phyloP scores from a whole-genome alignment of 73 alveolate species.

The Paraurostyla sp. region DNA sequence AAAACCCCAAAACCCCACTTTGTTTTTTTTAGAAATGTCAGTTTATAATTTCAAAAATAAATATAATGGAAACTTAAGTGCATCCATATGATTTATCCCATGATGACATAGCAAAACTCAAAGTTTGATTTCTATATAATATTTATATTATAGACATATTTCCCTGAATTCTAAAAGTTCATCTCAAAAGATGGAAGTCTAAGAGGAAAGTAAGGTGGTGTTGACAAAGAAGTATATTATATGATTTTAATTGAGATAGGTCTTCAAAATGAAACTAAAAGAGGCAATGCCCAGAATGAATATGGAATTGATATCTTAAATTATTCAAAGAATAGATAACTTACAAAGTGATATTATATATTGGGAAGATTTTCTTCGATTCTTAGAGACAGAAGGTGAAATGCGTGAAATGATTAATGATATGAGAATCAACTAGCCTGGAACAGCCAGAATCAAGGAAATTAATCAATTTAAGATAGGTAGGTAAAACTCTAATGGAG shows the following conservation, averaged over 20 bases:
- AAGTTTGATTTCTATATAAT: neutral
- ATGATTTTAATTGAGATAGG: neutral
- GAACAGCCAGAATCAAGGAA: conserved; percentile 10
- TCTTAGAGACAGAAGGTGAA: conserved; percentile 54
- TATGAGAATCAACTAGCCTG: conserved; percentile 49
- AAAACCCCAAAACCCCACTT: no score
- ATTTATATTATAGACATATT: conserved; percentile 16
- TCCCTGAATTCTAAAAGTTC: conserved; percentile 47
- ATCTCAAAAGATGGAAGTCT: neutral
- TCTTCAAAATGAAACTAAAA: conserved; percentile 44
- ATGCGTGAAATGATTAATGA: conserved; percentile 52
- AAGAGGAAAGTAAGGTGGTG: conserved; percentile 17
- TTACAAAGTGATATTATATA: neutral
- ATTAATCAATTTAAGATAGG: neutral
- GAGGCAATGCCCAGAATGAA: conserved; percentile 45
- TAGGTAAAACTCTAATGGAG: neutral
- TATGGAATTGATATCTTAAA: neutral
- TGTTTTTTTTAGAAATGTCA: no score
- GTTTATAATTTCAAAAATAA: no score
- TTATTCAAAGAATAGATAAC: conserved; percentile 26
- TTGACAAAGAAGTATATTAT: conserved; percentile 40
- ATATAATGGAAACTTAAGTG: conserved; percentile 8
- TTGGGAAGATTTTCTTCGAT: conserved; percentile 59
- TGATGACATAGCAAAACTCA: conserved; percentile 43
- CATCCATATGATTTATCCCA: conserved; percentile 41